Evolutionary conservation across 2,329 filamentous ascomycete species (phyloP), one percentile per base, ranked within the genome.

Genomic region (Tetracladium maxilliforme): DNA sequence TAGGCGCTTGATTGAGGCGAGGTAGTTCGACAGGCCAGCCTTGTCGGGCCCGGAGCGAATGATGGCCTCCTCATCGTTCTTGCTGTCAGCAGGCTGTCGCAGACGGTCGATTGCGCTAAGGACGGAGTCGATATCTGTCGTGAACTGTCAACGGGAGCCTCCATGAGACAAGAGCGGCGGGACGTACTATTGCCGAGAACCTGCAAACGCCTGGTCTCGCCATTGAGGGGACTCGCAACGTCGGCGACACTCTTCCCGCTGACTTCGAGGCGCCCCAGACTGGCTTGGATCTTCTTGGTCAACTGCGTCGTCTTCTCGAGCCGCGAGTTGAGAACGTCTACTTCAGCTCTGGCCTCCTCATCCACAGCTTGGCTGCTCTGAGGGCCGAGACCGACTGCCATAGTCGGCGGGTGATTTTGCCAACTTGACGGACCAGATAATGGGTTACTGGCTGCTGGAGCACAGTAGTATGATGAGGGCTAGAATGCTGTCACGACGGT

Each of bases 241-340:
- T 93, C 82, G 42, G 83, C 77, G 12, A 95, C 84, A 31, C 79
- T 86, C 52, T 84, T 83, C 11, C 87, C 90, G 26, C 82, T 92
- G 19, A 76, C 71, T 41, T 95, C 84, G 17, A 98, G 62, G 28
- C 86, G 70, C 19, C 72, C 69, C 37, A 94, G 64, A 25, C 82
- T 92, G 15, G 80, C 77, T 51, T 92, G 80, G 28, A 98, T 94
- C 60, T 92, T 93, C 58, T 90, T 93, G 16, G 84, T 93, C 47
- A 95, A 66, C 44, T 83, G 72, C 31, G 84, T 78, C 39, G 92
- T 92, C 64, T 93, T 95, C 40, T 92, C 83, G 33, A 95, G 70
- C 19, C 72, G 62, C 27, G 71, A 77, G 39, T 74, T 76, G 23
- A 79, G 56, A 16, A 78, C 72, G 36, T 79, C 72, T 27, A 79